Base-by-base conservation (phyloP, 2,329 filamentous ascomycete genomes). In the Hymenoscyphus repandus region DNA sequence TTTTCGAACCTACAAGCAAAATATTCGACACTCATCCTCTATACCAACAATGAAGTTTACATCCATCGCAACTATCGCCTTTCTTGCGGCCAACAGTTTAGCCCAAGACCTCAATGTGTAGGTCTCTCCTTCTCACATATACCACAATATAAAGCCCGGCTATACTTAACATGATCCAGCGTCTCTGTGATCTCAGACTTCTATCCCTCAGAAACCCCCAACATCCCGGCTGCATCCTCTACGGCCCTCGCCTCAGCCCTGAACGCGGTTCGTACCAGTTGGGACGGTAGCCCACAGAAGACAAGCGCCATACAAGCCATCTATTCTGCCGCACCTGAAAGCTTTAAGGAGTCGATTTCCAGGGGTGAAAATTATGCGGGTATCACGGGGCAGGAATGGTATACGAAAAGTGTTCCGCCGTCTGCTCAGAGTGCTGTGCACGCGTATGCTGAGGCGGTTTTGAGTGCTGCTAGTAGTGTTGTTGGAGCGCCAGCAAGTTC, bases 181-280 rank as follows among this genome's bases (percentile, higher is more conserved):
- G 22, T 12, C 11, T 57, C 58, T 7, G 50, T 60, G 3, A 59
- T 61, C 33, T 57, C 58, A 2, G 13, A 36, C 0, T 62, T 57
- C 53, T 60, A 53, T 49, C 49, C 53, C 7, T 10, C 38, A 36
- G 33, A 33, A 2, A 58, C 58, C 2, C 59, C 58, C 7, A 40
- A 39, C 3, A 38, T 63, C 52, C 44, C 48, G 2, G 51, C 49
- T 27, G 52, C 55, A 5, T 43, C 47, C n/a, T 58, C 55, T 4
- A 62, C 61, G 9, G 55, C 57, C 9, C 52, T 63, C 6, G 60
- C 59, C 13, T 38, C 32, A 0, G 54, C 53, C 3, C 57, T 62
- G 31, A 4, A 27, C 22, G 22, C 22, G 4, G 7, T 27, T 4
- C 22, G 7, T 4, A 27, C 7, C 7, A 27, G 22, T 27, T 27